Evolutionary conservation across 495 filamentous ascomycete genomes (phyloP).

Genomic region (Achaetomiella virescens): DNA sequence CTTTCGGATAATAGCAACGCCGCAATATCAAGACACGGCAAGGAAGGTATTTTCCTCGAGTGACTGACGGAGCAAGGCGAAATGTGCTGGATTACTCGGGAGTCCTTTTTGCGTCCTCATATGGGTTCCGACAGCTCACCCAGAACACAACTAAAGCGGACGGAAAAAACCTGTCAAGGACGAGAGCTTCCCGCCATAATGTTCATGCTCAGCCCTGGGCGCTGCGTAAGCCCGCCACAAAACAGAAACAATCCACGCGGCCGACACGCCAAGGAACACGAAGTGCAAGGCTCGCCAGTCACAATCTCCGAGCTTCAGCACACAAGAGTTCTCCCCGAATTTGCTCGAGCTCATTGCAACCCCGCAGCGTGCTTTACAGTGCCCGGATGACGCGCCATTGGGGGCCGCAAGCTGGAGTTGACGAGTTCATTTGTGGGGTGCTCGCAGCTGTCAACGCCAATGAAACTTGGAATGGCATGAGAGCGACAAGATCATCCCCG

Average conservation of each 20-base stretch:
- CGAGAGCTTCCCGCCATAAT: too few species aligned
- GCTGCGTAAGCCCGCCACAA: constrained; percentile 2
- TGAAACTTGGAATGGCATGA: neutral
- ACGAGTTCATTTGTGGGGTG: neutral
- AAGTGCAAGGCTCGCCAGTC: neutral
- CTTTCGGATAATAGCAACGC: too few species aligned
- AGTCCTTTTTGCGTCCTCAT: too few species aligned
- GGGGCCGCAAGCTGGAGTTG: neutral
- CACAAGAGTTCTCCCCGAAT: neutral
- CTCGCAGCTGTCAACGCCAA: neutral
- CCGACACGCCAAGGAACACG: neutral
- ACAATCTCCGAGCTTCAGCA: too few species aligned
- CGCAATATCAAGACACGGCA: too few species aligned
- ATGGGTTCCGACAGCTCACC: too few species aligned
- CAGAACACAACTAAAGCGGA: too few species aligned
- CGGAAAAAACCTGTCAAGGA: too few species aligned
- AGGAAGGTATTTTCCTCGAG: too few species aligned
- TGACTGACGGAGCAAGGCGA: too few species aligned
- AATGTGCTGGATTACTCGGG: too few species aligned
- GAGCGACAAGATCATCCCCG: neutral
- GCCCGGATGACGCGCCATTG: neutral
- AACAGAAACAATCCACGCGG: neutral
- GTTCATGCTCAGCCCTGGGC: constrained; percentile 1
- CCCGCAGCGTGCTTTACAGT: neutral
- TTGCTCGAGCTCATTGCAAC: neutral